Percentiles rank a stretch among this genome's conserved stretches.
phyloP scores from a whole-genome alignment of 2,329 filamentous ascomycete genomes.

The Xylaria sp. region DNA sequence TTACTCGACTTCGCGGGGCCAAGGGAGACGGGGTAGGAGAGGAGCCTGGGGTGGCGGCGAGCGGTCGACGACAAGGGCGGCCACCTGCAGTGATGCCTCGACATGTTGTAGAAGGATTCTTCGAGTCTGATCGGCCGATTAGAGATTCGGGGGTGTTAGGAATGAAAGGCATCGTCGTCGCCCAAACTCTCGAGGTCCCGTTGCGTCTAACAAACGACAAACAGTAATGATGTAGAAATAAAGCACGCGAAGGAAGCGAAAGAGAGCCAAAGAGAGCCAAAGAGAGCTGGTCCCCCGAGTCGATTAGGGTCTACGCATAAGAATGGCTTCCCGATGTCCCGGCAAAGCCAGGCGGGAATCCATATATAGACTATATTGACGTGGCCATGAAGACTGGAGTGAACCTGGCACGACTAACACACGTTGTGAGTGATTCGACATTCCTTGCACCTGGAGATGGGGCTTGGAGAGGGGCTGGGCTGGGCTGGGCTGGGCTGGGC shows the following conservation, averaged over 20 bases:
- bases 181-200: not conserved
- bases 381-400: conserved; percentile 26
- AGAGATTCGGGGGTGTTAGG: conserved; percentile 82
- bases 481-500: too few species aligned
- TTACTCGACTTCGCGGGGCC: conserved; percentile 44
- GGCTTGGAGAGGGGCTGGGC: conserved; percentile 32
- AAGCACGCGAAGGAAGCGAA: not conserved
- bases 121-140: conserved; percentile 83
- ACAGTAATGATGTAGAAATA: not conserved
- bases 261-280: too few species aligned
- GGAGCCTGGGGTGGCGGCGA: conserved; percentile 60
- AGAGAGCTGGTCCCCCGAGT: not conserved
- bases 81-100: conserved; percentile 85
- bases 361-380: conserved; percentile 21
- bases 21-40: conserved; percentile 45
- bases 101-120: conserved; percentile 85
- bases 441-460: conserved; percentile 18
- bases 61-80: conserved; percentile 80
- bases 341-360: conserved; percentile 17
- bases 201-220: not conserved
- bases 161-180: conserved; percentile 69
- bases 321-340: conserved; percentile 8
- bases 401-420: conserved; percentile 29
- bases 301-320: not conserved
- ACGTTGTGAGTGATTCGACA: conserved; percentile 19